Percentiles rank a stretch among this genome's conserved stretches.
These are phyloP conservation scores for Naematelia encephala DNA, from an alignment of 768 basidiomycete genomes.

Conservation along the genomic window DNA sequence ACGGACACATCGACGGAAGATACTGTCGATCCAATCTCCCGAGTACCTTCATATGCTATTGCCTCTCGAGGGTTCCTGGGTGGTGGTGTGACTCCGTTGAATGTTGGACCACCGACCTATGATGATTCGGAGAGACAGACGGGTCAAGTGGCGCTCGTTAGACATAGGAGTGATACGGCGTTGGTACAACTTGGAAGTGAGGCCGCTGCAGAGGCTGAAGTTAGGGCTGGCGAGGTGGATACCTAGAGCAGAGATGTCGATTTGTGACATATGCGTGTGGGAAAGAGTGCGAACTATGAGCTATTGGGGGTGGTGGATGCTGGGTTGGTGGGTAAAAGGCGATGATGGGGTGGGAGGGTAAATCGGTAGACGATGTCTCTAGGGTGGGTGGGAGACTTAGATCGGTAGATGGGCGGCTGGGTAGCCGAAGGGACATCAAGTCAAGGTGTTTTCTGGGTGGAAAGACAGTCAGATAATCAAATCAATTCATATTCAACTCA, in stretches of 20 bases:
- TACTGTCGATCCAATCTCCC: conserved; percentile 60
- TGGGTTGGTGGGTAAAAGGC: too few species aligned
- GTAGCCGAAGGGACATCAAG: too few species aligned
- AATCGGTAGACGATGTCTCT: too few species aligned
- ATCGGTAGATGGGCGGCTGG: too few species aligned
- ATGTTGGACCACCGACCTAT: conserved; percentile 78
- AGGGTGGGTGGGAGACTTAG: too few species aligned
- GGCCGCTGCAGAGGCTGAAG: conserved; percentile 28
- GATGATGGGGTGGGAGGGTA: too few species aligned
- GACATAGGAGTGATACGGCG: conserved; percentile 36
- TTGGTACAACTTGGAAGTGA: conserved; percentile 32
- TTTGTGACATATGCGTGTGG: too few species aligned
- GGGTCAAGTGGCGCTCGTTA: conserved; percentile 11
- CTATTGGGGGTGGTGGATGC: too few species aligned
- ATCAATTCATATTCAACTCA: not conserved
- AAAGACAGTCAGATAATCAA: too few species aligned
- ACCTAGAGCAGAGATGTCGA: too few species aligned
- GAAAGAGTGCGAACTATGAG: too few species aligned
- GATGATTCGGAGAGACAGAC: conserved; percentile 60
- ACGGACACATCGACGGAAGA: conserved; percentile 9
- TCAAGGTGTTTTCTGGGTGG: too few species aligned
- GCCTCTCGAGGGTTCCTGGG: conserved; percentile 85
- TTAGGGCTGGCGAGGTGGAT: conserved; percentile 20
- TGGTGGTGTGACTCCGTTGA: conserved; percentile 78
- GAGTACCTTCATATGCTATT: conserved; percentile 78